Evolutionary conservation across 1,139 yeast genomes (phyloP).

Genomic region (Taphrina flavorubra): DNA sequence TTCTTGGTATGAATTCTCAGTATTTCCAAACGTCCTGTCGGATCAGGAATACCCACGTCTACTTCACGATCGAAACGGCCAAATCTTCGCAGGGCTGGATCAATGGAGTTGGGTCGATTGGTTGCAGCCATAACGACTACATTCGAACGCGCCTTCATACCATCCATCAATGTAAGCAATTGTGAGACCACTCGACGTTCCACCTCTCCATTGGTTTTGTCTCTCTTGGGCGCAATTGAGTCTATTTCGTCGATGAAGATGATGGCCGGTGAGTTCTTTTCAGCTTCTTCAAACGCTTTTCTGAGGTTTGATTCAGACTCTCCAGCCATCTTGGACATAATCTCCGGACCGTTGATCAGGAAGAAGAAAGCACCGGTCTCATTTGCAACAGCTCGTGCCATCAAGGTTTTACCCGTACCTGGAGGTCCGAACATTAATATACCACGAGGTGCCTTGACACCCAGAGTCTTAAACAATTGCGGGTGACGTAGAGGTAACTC

Average conservation of each 20-base stretch:
- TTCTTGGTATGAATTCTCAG: constrained; percentile 92
- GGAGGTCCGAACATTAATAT: constrained; percentile 98
- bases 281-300: constrained; percentile 99
- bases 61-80: constrained; percentile 99
- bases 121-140: constrained; percentile 95
- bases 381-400: constrained; percentile 99
- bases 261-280: constrained; percentile 95
- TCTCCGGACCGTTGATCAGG: constrained; percentile 98
- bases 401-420: constrained; percentile 97
- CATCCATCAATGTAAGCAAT: constrained; percentile 95
- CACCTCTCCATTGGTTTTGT: constrained; percentile 99
- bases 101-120: constrained; percentile 97
- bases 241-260: constrained; percentile 98
- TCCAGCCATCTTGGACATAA: constrained; percentile 99
- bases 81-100: constrained; percentile 96
- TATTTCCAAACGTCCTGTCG: constrained; percentile 96
- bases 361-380: constrained; percentile 99
- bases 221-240: constrained; percentile 99
- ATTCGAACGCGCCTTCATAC: constrained; percentile 98
- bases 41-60: constrained; percentile 98
- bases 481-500: constrained; percentile 97
- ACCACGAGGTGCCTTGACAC: constrained; percentile 98
- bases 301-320: constrained; percentile 96
- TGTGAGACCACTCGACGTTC: constrained; percentile 98
- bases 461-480: constrained; percentile 92